Conservation (phyloP, 2,329 filamentous ascomycete genomes). For the Bipolaris victoriae region DNA sequence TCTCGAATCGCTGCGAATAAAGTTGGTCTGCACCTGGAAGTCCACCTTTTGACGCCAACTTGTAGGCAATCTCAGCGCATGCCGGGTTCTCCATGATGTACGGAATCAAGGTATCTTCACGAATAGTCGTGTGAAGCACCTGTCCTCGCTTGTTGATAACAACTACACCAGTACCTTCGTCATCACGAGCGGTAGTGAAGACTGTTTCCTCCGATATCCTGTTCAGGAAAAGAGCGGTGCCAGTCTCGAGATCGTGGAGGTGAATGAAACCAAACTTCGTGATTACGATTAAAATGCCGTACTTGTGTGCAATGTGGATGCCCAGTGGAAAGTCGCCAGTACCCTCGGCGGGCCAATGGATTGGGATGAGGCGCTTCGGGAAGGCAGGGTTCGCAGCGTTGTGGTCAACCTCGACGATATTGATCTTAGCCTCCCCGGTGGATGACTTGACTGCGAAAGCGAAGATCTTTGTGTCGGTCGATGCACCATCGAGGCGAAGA, state of each 20-base stretch:
- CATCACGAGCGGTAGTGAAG: slow-evolving; percentile 88
- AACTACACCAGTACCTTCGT: slow-evolving; percentile 83
- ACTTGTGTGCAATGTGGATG: slow-evolving; percentile 95
- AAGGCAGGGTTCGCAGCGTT: slow-evolving; percentile 86
- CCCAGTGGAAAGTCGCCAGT: slow-evolving; percentile 97
- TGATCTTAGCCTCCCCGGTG: slow-evolving; percentile 83
- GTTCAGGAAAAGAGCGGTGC: slow-evolving; percentile 98
- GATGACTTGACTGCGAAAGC: slow-evolving; percentile 92
- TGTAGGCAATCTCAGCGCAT: slow-evolving; percentile 91
- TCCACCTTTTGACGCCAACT: slow-evolving; percentile 91
- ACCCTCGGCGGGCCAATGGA: slow-evolving; percentile 96
- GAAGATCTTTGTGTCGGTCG: slow-evolving; percentile 92
- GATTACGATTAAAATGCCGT: slow-evolving; percentile 94
- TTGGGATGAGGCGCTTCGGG: slow-evolving; percentile 94
- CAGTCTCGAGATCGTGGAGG: slow-evolving; percentile 95
- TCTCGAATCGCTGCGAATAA: slow-evolving; percentile 91
- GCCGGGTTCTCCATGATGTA: slow-evolving; percentile 97
- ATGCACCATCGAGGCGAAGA: slow-evolving; percentile 83
- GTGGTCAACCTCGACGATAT: slow-evolving; percentile 97
- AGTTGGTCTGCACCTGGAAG: slow-evolving; percentile 93
- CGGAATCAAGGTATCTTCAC: slow-evolving; percentile 88
- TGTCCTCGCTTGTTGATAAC: slow-evolving; percentile 98
- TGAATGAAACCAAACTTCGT: slow-evolving; percentile 99
- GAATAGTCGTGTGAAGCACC: slow-evolving; percentile 90
- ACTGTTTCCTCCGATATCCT: slow-evolving; percentile 99